Conservation (phyloP, 2,329 filamentous ascomycete species). For the Botrytis cinerea region DNA sequence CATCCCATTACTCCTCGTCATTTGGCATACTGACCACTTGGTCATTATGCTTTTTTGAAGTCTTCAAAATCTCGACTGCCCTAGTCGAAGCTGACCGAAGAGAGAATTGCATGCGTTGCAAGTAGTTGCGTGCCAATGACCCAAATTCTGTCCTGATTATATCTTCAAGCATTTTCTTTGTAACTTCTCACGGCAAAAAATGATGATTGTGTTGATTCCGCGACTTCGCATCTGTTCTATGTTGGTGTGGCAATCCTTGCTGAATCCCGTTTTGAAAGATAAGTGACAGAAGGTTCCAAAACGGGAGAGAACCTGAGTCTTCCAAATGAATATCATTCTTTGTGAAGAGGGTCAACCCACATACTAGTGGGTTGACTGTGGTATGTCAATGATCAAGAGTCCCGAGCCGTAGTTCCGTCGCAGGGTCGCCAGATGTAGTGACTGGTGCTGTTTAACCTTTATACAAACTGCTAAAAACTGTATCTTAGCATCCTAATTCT, state of each 20-base stretch:
- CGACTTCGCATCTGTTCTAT: no score
- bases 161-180: background rate
- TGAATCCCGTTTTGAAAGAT: background rate
- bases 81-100: background rate
- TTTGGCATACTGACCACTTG: no score
- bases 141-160: background rate
- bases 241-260: background rate
- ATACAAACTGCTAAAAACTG: background rate
- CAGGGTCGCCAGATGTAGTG: background rate
- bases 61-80: background rate
- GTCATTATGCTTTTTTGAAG: background rate
- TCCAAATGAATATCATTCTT: background rate
- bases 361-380: background rate
- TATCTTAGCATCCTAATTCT: background rate
- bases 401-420: background rate
- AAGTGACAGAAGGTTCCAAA: background rate
- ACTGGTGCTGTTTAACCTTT: background rate
- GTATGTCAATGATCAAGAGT: background rate
- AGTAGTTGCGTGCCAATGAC: background rate
- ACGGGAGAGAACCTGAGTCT: background rate
- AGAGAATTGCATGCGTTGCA: background rate
- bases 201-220: no score
- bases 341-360: background rate
- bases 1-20: background rate
- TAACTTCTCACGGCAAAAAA: fast-evolving